These are phyloP conservation scores for Lepidopterella palustris DNA, from an alignment of 495 filamentous ascomycete genomes.

Conservation along the genomic window DNA sequence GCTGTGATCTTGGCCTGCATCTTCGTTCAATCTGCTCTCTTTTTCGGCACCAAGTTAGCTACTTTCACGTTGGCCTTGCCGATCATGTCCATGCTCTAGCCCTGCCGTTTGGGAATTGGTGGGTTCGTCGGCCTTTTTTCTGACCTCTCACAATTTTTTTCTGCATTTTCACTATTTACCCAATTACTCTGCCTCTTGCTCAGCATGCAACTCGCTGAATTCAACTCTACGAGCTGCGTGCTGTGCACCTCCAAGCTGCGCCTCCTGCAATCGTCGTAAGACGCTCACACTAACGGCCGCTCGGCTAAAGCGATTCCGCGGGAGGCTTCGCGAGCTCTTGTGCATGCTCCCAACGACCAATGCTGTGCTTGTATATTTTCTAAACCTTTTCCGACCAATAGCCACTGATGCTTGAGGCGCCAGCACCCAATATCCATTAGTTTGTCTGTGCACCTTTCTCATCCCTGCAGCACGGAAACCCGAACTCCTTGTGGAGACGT, in stretches of 20 bases:
- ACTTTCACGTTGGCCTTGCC: neutral
- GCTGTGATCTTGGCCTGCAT: neutral
- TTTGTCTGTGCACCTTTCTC: neutral
- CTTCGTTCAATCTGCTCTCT: neutral
- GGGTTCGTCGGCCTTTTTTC: neutral
- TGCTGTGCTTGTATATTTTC: neutral
- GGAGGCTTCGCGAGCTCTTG: neutral
- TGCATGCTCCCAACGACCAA: neutral
- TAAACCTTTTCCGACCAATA: neutral
- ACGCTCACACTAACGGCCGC: neutral
- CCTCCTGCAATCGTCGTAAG: neutral
- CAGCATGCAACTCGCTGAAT: neutral
- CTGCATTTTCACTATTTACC: neutral
- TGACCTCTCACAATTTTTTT: neutral
- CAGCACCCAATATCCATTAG: neutral
- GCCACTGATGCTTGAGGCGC: neutral
- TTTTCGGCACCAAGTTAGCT: neutral
- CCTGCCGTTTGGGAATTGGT: neutral
- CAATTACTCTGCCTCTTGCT: neutral
- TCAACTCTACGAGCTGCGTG: neutral
- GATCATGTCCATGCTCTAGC: neutral
- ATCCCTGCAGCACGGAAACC: neutral
- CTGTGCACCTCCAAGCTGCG: neutral
- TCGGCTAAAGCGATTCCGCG: neutral
- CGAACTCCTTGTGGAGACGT: neutral